Conservation (phyloP, 257 asterid species). For the Verbascum thapsus region DNA sequence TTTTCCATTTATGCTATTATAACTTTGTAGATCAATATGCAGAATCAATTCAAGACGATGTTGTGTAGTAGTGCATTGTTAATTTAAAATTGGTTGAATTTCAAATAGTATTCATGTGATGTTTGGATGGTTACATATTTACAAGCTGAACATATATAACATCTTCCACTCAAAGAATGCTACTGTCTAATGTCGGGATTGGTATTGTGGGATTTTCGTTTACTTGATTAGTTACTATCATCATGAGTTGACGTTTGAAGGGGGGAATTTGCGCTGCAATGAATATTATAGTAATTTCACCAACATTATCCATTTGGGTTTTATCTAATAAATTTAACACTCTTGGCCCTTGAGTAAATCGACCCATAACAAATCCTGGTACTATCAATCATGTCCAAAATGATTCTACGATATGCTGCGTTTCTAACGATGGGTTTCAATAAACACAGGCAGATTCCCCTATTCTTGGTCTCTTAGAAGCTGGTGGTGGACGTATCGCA, state of each 20-base stretch:
- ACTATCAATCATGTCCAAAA: not conserved
- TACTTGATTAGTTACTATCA: not conserved
- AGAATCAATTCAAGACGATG: no score
- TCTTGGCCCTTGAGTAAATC: not conserved
- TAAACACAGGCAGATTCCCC: conserved; percentile 83
- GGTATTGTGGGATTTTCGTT: conserved; percentile 2
- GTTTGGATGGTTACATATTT: conserved; percentile 1
- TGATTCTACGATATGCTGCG: conserved; percentile 1
- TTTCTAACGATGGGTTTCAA: conserved; percentile 28
- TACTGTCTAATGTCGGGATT: not conserved
- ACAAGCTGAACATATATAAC: not conserved
- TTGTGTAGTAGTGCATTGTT: no score
- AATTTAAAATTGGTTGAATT: no score
- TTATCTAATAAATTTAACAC: not conserved
- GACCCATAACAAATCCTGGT: not conserved
- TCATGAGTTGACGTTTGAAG: not conserved
- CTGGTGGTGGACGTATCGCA: conserved; percentile 71
- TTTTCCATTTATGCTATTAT: no score
- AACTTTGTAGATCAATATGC: no score
- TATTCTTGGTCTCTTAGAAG: conserved; percentile 86
- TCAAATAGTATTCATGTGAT: not conserved
- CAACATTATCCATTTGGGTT: not conserved
- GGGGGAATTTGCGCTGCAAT: not conserved
- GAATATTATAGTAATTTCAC: not conserved
- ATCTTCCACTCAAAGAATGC: conserved; percentile 15